Evolutionary conservation across 2,329 filamentous ascomycete species (phyloP).

Genomic region (Aspergillus nomiae): DNA sequence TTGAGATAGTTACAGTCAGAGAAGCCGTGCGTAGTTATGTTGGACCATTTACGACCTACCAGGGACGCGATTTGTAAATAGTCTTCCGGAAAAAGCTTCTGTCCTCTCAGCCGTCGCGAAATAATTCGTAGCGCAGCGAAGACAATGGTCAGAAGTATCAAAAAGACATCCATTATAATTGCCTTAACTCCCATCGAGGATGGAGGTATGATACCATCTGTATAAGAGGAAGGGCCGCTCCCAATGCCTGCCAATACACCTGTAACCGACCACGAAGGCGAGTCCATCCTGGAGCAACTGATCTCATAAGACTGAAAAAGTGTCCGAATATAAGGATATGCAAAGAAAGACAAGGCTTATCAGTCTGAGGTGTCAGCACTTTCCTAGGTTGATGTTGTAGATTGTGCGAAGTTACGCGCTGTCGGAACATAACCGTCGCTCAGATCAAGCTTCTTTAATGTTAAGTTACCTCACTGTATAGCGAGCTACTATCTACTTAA

Average conservation of each 20-base stretch:
- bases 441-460: neutral
- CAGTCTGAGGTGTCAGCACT: neutral
- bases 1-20: neutral
- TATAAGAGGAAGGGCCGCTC: neutral
- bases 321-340: neutral
- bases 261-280: neutral
- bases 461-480: too few relatives aligned
- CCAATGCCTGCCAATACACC: neutral
- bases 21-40: too few relatives aligned
- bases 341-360: neutral
- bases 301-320: neutral
- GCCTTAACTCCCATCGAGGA: neutral
- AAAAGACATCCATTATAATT: neutral
- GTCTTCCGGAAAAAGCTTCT: neutral
- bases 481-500: neutral
- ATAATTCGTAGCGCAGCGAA: neutral
- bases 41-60: neutral
- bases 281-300: neutral
- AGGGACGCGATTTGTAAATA: neutral
- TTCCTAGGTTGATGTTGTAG: neutral
- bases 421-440: neutral
- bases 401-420: neutral
- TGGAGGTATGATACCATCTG: neutral
- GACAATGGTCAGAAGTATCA: neutral
- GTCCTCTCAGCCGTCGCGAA: neutral